A percentile compares a stretch with the other conserved stretches of the same genome.
Evolutionary conservation across 2,329 filamentous ascomycete species (phyloP).

Genomic region (Fusarium sp.): DNA sequence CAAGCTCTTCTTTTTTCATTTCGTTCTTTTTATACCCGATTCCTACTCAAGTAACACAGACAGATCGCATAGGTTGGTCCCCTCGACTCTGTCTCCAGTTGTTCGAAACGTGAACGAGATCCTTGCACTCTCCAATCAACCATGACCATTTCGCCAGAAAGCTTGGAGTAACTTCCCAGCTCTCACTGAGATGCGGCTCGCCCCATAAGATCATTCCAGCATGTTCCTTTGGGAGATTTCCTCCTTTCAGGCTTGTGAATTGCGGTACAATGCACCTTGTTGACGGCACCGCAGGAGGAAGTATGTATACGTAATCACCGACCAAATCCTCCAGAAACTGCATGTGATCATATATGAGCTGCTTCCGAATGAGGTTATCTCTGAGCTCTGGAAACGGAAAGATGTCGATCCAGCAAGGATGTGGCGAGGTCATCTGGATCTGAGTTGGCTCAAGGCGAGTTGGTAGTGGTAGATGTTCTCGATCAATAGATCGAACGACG

Average conservation of each 20-base stretch:
- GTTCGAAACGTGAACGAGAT: slow-evolving; percentile 1
- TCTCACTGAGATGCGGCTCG: slow-evolving; percentile 9
- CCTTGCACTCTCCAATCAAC: background rate
- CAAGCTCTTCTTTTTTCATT: background rate
- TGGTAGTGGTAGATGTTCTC: background rate
- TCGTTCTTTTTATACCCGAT: background rate
- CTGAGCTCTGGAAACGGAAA: slow-evolving; percentile 20
- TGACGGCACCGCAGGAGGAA: background rate
- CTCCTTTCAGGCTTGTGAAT: too few relatives aligned
- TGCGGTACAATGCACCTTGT: background rate
- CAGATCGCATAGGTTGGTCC: background rate
- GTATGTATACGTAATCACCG: background rate
- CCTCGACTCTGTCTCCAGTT: slow-evolving; percentile 11
- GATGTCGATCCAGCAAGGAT: slow-evolving; percentile 22
- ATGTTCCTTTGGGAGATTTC: background rate
- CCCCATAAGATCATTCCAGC: slow-evolving; percentile 21
- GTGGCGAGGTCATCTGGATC: slow-evolving; percentile 28
- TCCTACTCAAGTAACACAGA: background rate
- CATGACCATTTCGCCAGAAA: slow-evolving; percentile 18
- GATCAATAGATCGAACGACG: background rate
- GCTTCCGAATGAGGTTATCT: slow-evolving; percentile 20
- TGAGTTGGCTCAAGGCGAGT: slow-evolving; percentile 15
- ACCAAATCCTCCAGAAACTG: slow-evolving; percentile 14
- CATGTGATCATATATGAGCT: slow-evolving; percentile 12
- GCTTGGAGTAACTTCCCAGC: slow-evolving; percentile 3